Percentiles rank a stretch among this genome's conserved stretches.
Conservation (phyloP, 2,329 filamentous ascomycete genomes). For the Phaeophleospora eucalypticola region DNA sequence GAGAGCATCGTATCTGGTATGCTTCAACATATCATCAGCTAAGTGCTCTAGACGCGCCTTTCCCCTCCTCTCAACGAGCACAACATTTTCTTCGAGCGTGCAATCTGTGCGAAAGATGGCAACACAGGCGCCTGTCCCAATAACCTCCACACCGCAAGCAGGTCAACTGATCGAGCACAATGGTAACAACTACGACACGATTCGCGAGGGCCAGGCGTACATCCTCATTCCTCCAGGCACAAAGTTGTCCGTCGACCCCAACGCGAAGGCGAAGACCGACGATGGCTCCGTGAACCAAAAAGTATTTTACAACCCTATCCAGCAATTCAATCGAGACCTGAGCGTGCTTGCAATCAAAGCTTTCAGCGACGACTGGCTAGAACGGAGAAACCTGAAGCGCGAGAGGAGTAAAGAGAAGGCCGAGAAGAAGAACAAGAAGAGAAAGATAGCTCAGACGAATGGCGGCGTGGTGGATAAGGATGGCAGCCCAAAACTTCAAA, state of each 20-base stretch:
- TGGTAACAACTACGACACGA: slow-evolving; percentile 44
- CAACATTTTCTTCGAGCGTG: not conserved
- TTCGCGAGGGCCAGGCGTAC: slow-evolving; percentile 64
- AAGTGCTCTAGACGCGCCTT: not conserved
- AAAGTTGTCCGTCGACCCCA: slow-evolving; percentile 46
- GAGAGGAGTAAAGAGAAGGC: slow-evolving; percentile 32
- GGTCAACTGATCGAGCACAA: slow-evolving; percentile 33
- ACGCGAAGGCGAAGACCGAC: slow-evolving; percentile 38
- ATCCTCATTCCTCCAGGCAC: slow-evolving; percentile 59
- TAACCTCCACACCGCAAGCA: slow-evolving; percentile 23
- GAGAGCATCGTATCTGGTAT: not conserved
- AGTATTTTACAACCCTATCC: slow-evolving; percentile 98
- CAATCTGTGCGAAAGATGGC: not conserved
- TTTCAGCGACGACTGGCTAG: slow-evolving; percentile 64
- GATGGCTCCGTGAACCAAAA: slow-evolving; percentile 53
- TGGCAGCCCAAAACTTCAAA: slow-evolving; percentile 9
- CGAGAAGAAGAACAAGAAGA: slow-evolving; percentile 31
- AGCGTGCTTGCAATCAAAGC: slow-evolving; percentile 89
- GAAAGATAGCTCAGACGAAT: slow-evolving; percentile 12
- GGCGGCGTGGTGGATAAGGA: slow-evolving; percentile 24
- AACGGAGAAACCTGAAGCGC: slow-evolving; percentile 24
- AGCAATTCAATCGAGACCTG: slow-evolving; percentile 96
- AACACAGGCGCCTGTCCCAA: slow-evolving; percentile 12
- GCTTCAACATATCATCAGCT: not conserved
- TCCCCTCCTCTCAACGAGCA: not conserved